A percentile compares a stretch with the other conserved stretches of the same genome.
Evolutionary conservation across 225 moss, liverwort and hornwort species (phyloP).

Genomic region (Physcomitrium patens): DNA sequence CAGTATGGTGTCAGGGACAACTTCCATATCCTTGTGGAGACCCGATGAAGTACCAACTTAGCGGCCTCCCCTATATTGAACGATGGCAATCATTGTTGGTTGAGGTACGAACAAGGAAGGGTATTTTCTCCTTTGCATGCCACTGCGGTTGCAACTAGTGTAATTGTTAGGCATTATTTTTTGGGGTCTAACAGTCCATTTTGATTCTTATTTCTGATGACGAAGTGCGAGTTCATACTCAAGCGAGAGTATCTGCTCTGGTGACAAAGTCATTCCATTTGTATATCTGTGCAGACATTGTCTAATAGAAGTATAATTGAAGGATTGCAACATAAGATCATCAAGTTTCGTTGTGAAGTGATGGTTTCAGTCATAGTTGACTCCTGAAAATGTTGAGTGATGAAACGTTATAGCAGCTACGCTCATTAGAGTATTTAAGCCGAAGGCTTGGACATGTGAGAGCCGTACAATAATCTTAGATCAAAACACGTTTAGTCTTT

Average conservation of each 20-base stretch:
- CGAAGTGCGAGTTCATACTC: background rate
- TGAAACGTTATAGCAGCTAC: background rate
- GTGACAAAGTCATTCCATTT: background rate
- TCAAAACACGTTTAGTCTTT: background rate
- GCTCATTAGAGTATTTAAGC: background rate
- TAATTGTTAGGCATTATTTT: background rate
- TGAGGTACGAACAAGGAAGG: conserved; percentile 33
- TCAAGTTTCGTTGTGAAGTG: background rate
- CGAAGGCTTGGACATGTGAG: background rate
- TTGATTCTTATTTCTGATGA: background rate
- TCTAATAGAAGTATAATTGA: background rate
- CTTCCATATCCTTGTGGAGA: conserved; percentile 61
- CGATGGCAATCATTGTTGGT: conserved; percentile 52
- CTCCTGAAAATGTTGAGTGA: background rate
- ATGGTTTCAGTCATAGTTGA: no score
- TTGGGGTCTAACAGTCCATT: background rate
- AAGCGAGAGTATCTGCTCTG: background rate
- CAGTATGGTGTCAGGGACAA: conserved; percentile 56
- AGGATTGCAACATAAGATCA: background rate
- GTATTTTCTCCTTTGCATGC: background rate
- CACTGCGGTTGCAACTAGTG: background rate
- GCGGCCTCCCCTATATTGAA: conserved; percentile 57
- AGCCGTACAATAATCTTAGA: background rate
- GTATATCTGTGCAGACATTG: background rate
- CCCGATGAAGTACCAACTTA: conserved; percentile 50